phyloP scores from a whole-genome alignment of 345 rosid species.

The Populus alba region DNA sequence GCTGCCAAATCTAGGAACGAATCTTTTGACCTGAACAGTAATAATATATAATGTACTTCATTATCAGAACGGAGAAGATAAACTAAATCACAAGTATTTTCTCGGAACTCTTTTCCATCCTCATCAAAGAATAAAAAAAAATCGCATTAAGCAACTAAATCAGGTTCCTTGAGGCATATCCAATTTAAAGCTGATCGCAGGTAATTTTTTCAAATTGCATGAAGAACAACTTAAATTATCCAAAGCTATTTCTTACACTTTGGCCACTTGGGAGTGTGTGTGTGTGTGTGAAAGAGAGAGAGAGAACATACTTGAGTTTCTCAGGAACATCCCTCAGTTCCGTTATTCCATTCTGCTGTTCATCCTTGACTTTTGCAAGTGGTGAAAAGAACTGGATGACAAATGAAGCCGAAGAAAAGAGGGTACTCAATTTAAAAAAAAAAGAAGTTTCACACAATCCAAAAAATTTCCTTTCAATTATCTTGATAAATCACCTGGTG shows the following conservation, averaged over 20 bases:
- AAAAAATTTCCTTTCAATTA: not conserved
- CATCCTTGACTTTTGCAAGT: conserved; percentile 77
- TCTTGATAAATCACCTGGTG: conserved; percentile 65
- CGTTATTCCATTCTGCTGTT: conserved; percentile 54
- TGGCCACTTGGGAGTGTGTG: not conserved
- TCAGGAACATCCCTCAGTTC: conserved; percentile 54
- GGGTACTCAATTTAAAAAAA: not conserved
- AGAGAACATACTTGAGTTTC: conserved; percentile 43
- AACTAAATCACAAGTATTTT: not conserved
- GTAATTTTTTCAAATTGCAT: not conserved
- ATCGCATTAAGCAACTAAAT: not conserved
- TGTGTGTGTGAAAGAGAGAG: not conserved
- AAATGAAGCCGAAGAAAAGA: conserved; percentile 9
- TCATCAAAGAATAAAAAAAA: not conserved
- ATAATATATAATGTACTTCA: not conserved
- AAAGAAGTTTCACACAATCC: not conserved
- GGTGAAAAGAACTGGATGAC: conserved; percentile 74
- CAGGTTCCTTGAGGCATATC: not conserved
- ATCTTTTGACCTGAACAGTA: conserved; percentile 66
- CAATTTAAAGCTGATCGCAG: not conserved
- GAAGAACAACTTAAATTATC: not conserved
- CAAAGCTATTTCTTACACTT: not conserved
- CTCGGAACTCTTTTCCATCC: not conserved
- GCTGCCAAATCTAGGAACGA: conserved; percentile 82
- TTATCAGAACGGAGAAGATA: not conserved